Evolutionary conservation across 306 rosid genomes (phyloP), one percentile per base, ranked within the genome.

Genomic region (Lagenaria siceraria): DNA sequence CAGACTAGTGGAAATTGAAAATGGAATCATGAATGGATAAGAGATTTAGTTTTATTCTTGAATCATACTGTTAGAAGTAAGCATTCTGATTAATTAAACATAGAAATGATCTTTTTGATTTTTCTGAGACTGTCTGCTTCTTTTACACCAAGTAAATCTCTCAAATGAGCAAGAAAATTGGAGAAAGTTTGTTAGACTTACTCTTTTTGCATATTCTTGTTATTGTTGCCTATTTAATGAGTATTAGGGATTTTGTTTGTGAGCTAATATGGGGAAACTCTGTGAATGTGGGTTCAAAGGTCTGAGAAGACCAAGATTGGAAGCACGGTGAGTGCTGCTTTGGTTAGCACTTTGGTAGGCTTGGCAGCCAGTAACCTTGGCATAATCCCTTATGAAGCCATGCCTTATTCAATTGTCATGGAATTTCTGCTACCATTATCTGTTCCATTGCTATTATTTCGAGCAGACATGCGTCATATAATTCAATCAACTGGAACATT

Each of bases 301-400:
- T 87, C 86, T 2, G 90, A 87, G 86, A 87, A 84, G 86, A 87
- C 85, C 38, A 79, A 81, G 82, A 76, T 91, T 79, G 96, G 96
- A 72, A 87, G 92, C 78, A 88, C 85, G 85, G 87, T 91, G 71
- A 91, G 92, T 84, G 97, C 88, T 58, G 93, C 93, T 10, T 78
- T 91, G 24, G 90, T 89, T 15, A 89, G 97, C 89, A 91, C 93
- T n/a, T 87, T 91, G 73, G 86, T 86, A 53, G 92, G 93, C 49
- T 89, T 89, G 27, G 90, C 88, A 58, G 91, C 92, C 35, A 89
- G 97, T 55, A 91, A 89, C 83, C 7, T 83, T 10, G 92, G 97
- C 79, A 80, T 91, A 40, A 88, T 89, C 75, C 90, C 97, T 36
- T 81, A 79, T 71, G 90, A 89, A 12, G 93, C 97, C 7, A 80